Conservation (phyloP, 768 basidiomycete species). For the Xanthoconium purpureum region DNA sequence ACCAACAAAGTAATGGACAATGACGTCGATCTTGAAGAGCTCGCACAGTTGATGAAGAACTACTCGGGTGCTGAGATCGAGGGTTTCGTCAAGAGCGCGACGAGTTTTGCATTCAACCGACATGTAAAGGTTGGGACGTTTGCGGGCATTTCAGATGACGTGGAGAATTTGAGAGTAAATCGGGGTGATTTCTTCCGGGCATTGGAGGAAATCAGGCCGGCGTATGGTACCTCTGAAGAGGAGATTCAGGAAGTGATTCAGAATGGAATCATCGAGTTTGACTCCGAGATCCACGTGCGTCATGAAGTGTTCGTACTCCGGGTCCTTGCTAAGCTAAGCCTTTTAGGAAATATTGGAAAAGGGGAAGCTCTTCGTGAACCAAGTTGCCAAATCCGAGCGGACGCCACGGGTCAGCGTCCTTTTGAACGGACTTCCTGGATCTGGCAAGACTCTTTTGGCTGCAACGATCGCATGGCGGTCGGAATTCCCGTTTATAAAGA, state of each 20-base stretch:
- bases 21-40: slow-evolving; percentile 80
- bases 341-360: slow-evolving; percentile 79
- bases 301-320: not conserved
- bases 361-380: slow-evolving; percentile 87
- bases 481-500: slow-evolving; percentile 96
- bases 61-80: slow-evolving; percentile 96
- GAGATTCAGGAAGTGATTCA: slow-evolving; percentile 91
- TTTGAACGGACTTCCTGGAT: slow-evolving; percentile 83
- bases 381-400: slow-evolving; percentile 84
- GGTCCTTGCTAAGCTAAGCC: not conserved
- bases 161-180: slow-evolving; percentile 89
- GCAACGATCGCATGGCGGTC: slow-evolving; percentile 92
- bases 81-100: slow-evolving; percentile 96
- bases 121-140: slow-evolving; percentile 98
- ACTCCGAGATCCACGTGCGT: slow-evolving; percentile 64
- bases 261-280: slow-evolving; percentile 94
- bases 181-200: slow-evolving; percentile 85
- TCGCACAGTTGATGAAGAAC: slow-evolving; percentile 88
- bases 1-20: slow-evolving; percentile 83
- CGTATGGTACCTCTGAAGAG: slow-evolving; percentile 97
- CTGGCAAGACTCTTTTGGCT: slow-evolving; percentile 93
- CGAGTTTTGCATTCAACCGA: slow-evolving; percentile 95
- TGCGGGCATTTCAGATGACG: slow-evolving; percentile 94
- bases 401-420: slow-evolving; percentile 91
- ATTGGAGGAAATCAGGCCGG: slow-evolving; percentile 90